Evolutionary conservation across 139 green algal genomes (phyloP).

Genomic region (Helicosporidium sp.): DNA sequence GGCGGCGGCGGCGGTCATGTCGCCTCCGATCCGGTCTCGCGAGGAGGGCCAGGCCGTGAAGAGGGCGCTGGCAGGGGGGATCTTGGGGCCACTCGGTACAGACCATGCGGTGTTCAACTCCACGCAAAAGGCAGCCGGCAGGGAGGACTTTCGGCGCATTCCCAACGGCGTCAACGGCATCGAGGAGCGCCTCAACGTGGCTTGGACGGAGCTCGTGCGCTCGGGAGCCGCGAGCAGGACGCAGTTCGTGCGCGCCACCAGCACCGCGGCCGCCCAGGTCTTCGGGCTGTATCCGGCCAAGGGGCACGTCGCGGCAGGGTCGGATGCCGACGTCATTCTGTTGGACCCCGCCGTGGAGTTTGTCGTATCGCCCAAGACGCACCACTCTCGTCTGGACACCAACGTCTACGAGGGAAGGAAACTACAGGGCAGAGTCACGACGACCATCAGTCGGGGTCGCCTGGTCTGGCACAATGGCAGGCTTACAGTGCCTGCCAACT

Average conservation of each 20-base stretch:
- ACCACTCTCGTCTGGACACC: slow-evolving; percentile 74
- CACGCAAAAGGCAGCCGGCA: slow-evolving; percentile 64
- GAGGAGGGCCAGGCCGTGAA: slow-evolving; percentile 21
- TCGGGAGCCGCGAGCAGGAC: slow-evolving; percentile 47
- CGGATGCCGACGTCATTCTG: slow-evolving; percentile 84
- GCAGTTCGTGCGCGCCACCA: slow-evolving; percentile 68
- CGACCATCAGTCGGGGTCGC: slow-evolving; percentile 50
- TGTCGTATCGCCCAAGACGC: slow-evolving; percentile 42
- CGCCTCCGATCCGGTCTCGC: slow-evolving; percentile 58
- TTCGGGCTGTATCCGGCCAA: slow-evolving; percentile 90
- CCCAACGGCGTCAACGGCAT: slow-evolving; percentile 93
- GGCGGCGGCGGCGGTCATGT: slow-evolving; percentile 76
- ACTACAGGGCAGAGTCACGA: slow-evolving; percentile 28
- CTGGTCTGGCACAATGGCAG: slow-evolving; percentile 64
- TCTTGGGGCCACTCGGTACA: slow-evolving; percentile 46
- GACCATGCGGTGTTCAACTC: slow-evolving; percentile 84
- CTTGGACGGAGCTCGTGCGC: slow-evolving; percentile 64
- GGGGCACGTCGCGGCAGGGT: slow-evolving; percentile 47
- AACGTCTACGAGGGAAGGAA: slow-evolving; percentile 82
- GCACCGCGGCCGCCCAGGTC: slow-evolving; percentile 55
- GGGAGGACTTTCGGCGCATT: slow-evolving; percentile 73
- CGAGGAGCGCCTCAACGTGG: slow-evolving; percentile 74
- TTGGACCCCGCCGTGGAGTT: slow-evolving; percentile 59
- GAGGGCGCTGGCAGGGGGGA: slow-evolving; percentile 18
- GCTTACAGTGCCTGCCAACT: slow-evolving; percentile 39